Evolutionary conservation across 129 eudicot genomes (phyloP).

Genomic region (Helianthus tuberosus): DNA sequence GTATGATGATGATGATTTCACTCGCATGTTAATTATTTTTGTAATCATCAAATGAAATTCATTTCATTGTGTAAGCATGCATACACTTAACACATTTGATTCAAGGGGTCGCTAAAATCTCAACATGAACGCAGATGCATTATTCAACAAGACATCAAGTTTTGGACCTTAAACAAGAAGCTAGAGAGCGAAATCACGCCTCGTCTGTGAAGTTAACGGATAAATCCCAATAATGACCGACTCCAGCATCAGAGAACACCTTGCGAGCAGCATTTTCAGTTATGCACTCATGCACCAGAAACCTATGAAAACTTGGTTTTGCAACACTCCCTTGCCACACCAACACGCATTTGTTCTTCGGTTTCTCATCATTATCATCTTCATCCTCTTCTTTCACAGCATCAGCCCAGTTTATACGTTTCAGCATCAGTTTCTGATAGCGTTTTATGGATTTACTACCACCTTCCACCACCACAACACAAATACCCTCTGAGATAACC

Average conservation of each 20-base stretch:
- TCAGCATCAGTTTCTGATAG: slow-evolving; percentile 85
- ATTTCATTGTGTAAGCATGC: too few species aligned
- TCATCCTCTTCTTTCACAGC: slow-evolving; percentile 55
- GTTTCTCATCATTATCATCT: slow-evolving; percentile 63
- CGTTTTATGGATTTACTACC: slow-evolving; percentile 83
- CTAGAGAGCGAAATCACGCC: slow-evolving; percentile 12
- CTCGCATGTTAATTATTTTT: too few species aligned
- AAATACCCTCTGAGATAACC: slow-evolving; percentile 68
- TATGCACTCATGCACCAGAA: slow-evolving; percentile 78
- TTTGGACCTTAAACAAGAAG: not conserved
- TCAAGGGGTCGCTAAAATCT: too few species aligned
- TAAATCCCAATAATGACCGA: slow-evolving; percentile 85
- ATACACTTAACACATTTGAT: too few species aligned
- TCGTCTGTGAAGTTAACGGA: slow-evolving; percentile 72
- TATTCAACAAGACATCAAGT: too few species aligned
- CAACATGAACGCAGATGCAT: too few species aligned
- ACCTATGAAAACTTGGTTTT: slow-evolving; percentile 61
- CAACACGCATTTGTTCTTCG: slow-evolving; percentile 63
- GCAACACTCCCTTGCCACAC: slow-evolving; percentile 99
- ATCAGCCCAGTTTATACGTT: slow-evolving; percentile 84
- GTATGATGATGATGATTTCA: too few species aligned
- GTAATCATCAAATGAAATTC: too few species aligned
- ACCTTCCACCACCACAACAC: slow-evolving; percentile 94
- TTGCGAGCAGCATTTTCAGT: slow-evolving; percentile 90
- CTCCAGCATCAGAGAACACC: slow-evolving; percentile 82